Conservation (phyloP, 108 stramenopile genomes). For the Skeletonema costatum region DNA sequence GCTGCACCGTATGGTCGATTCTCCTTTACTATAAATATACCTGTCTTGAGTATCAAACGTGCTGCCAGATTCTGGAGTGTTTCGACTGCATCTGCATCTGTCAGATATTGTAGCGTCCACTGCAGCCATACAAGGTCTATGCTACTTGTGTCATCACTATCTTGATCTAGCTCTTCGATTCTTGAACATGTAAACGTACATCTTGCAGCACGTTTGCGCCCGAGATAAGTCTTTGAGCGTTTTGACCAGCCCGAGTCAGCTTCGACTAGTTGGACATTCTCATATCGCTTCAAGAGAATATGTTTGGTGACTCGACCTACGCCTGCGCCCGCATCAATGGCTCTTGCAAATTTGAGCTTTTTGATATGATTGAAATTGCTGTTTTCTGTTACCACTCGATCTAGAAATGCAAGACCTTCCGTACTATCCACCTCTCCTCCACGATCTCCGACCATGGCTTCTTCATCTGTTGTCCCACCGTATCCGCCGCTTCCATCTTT, state of each 20-base stretch:
- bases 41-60: not conserved
- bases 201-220: conserved; percentile 13
- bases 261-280: conserved; percentile 12
- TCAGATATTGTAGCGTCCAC: conserved; percentile 26
- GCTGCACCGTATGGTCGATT: conserved; percentile 20
- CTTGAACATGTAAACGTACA: conserved; percentile 12
- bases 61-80: conserved; percentile 1
- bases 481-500: conserved; percentile 2
- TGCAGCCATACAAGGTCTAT: conserved; percentile 19
- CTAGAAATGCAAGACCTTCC: conserved; percentile 25
- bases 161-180: not conserved
- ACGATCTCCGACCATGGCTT: conserved; percentile 28
- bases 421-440: conserved; percentile 16
- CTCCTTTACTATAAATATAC: conserved; percentile 18
- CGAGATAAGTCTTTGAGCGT: conserved; percentile 7
- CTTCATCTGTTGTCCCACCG: conserved; percentile 12
- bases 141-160: not conserved
- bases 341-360: not conserved
- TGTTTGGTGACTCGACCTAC: conserved; percentile 22
- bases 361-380: too few species aligned
- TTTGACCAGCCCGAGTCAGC: conserved; percentile 10
- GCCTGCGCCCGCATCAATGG: conserved; percentile 20
- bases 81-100: conserved; percentile 10
- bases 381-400: not conserved
- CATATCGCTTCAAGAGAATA: conserved; percentile 12